Conservation (phyloP, 805 yeast species). For the Kodamaea laetipori region DNA sequence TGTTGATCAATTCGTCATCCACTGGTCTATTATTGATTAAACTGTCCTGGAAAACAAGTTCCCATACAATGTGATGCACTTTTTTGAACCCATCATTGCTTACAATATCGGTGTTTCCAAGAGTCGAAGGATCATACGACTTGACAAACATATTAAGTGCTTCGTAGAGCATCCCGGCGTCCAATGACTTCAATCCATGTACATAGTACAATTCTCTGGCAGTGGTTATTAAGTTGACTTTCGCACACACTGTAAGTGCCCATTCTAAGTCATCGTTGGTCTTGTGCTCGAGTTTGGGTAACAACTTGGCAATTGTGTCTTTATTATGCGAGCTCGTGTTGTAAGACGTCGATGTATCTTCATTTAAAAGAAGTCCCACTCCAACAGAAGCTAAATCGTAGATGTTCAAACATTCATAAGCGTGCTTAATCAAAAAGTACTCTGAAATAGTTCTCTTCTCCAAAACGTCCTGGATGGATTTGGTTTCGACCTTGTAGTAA, state of each 20-base stretch:
- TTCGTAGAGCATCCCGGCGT: conserved; percentile 60
- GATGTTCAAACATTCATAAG: conserved; percentile 53
- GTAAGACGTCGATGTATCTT: conserved; percentile 46
- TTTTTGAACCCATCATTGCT: conserved; percentile 40
- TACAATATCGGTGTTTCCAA: conserved; percentile 16
- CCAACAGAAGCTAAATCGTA: conserved; percentile 66
- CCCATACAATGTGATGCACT: conserved; percentile 58
- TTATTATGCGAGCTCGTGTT: conserved; percentile 35
- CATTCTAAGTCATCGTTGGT: conserved; percentile 80
- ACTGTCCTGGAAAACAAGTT: conserved; percentile 59
- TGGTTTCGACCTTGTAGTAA: conserved; percentile 29
- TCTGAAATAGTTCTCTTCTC: conserved; percentile 49
- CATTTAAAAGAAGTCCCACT: conserved; percentile 55
- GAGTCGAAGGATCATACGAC: conserved; percentile 51
- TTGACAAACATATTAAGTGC: conserved; percentile 64
- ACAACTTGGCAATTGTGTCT: conserved; percentile 51
- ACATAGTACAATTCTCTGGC: conserved; percentile 55
- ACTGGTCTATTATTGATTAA: conserved; percentile 53
- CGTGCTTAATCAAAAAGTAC: conserved; percentile 55
- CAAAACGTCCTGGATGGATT: conserved; percentile 14
- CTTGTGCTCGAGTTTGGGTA: conserved; percentile 61
- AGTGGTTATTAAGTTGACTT: conserved; percentile 59
- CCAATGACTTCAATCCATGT: conserved; percentile 49
- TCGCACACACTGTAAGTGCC: conserved; percentile 72
- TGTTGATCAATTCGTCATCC: conserved; percentile 57